Base-by-base conservation (phyloP, 75 land plant genomes). In the Pseudotsuga menziesii region DNA sequence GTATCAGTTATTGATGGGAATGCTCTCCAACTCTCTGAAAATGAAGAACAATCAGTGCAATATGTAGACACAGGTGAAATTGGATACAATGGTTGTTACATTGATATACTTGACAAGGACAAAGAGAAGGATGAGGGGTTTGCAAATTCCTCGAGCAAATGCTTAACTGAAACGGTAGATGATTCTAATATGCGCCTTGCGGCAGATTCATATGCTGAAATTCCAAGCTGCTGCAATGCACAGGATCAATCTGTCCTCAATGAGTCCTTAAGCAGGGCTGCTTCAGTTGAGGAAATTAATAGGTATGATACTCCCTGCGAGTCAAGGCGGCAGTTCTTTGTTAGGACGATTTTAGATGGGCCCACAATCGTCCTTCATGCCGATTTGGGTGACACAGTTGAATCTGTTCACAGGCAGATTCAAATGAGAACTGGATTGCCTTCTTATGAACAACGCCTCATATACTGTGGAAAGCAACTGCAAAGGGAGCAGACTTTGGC, bases 391-490 rank as follows among this genome's bases (percentile, higher is more conserved):
- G 98, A 97, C 54, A 80, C 89, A 12, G 90, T 97, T 29, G 84
- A 79, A 48, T 84, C 88, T 25, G 69, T 97, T 56, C 90, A 92
- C 64, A 84, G 80, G 72, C 79, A 78, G 71, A 80, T 97, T 29
- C 81, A 78, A 8, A 13, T 27, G 61, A 73, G 77, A 58, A 89
- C 90, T 16, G 89, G 99, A 7, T 80, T 96, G 22, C 95, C 98
- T 54, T 67, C 87, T 41, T 63, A 78, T 44, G 95, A 97, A 75
- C 95, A 89, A 78, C 76, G 99, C 16, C 75, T 97, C 13, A 88
- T 97, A 56, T 97, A 84, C 70, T 56, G 88, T 35, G 95, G 98
- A 8, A 85, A 83, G 73, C 99, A 97, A 86, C 87, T 97, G 14
- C 85, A 86, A 71, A 78, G 76, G 77, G 93, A 92, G 44, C 84